Conservation (phyloP, 2,329 filamentous ascomycete species). For the Talaromyces islandicus region DNA sequence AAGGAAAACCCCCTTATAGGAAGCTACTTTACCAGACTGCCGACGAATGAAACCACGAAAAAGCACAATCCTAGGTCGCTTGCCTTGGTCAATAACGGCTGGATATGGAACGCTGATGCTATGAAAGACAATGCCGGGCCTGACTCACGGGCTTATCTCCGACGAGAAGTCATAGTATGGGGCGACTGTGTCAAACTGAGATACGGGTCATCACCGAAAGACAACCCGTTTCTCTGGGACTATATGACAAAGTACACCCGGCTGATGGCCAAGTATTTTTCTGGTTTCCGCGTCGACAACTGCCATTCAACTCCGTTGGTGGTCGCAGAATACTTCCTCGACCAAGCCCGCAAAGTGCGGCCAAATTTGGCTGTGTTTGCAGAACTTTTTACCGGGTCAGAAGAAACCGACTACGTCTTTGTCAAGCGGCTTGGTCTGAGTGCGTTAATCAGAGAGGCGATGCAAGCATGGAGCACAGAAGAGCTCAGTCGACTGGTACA, state of each 20-base stretch:
- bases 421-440: slow-evolving; percentile 88
- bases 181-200: slow-evolving; percentile 96
- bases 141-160: slow-evolving; percentile 84
- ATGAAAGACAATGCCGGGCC: slow-evolving; percentile 90
- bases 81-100: slow-evolving; percentile 89
- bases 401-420: slow-evolving; percentile 94
- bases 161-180: slow-evolving; percentile 95
- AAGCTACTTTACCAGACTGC: slow-evolving; percentile 87
- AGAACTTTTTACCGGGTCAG: slow-evolving; percentile 90
- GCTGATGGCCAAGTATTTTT: slow-evolving; percentile 89
- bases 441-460: slow-evolving; percentile 89
- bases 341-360: slow-evolving; percentile 82
- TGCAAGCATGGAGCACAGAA: slow-evolving; percentile 95
- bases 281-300: slow-evolving; percentile 94
- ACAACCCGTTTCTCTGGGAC: slow-evolving; percentile 92
- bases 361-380: slow-evolving; percentile 88
- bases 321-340: slow-evolving; percentile 89
- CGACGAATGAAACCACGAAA: slow-evolving; percentile 68
- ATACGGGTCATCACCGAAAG: slow-evolving; percentile 72
- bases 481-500: slow-evolving; percentile 92
- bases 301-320: slow-evolving; percentile 94
- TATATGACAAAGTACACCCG: slow-evolving; percentile 92
- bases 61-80: slow-evolving; percentile 71
- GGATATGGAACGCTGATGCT: slow-evolving; percentile 97
- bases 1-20: slow-evolving; percentile 78